These are phyloP conservation scores for Entoloma clypeatum DNA, from an alignment of 1,284 basidiomycete genomes.

Conservation along the genomic window DNA sequence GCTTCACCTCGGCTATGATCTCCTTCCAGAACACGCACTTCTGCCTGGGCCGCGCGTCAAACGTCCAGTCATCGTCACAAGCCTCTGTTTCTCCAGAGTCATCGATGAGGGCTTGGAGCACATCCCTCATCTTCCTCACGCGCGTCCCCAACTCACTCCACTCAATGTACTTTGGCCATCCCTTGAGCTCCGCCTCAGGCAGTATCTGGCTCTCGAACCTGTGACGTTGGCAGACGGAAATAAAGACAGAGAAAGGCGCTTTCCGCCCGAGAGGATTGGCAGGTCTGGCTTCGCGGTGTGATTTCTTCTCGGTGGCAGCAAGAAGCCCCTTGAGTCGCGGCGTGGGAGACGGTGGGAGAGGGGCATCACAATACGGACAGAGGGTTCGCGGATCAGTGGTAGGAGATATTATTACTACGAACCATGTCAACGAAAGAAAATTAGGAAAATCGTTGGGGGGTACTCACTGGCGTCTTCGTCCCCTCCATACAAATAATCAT, in stretches of 20 bases:
- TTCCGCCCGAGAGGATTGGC: slow-evolving; percentile 66
- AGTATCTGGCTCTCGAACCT: slow-evolving; percentile 67
- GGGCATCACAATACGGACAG: slow-evolving; percentile 76
- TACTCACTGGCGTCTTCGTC: slow-evolving; percentile 27
- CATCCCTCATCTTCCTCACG: slow-evolving; percentile 43
- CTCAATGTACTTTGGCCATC: slow-evolving; percentile 73
- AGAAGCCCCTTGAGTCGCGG: slow-evolving; percentile 56
- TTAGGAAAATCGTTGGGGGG: not conserved
- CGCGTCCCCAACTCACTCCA: slow-evolving; percentile 53
- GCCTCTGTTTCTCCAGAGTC: slow-evolving; percentile 32
- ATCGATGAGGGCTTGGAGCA: slow-evolving; percentile 47
- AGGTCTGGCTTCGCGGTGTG: slow-evolving; percentile 57
- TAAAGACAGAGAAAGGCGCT: slow-evolving; percentile 58
- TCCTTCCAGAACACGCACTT: slow-evolving; percentile 67
- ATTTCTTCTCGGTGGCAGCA: slow-evolving; percentile 44
- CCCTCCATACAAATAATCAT: slow-evolving; percentile 20
- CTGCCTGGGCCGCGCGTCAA: slow-evolving; percentile 36
- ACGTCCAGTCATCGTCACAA: slow-evolving; percentile 17
- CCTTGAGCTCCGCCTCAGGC: slow-evolving; percentile 60
- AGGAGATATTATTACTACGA: slow-evolving; percentile 40
- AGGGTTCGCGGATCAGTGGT: slow-evolving; percentile 56
- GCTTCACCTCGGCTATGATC: slow-evolving; percentile 53
- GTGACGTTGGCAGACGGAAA: slow-evolving; percentile 71
- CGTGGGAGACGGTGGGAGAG: slow-evolving; percentile 59
- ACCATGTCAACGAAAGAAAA: slow-evolving; percentile 11